These are phyloP conservation scores for Sechiopsis laciniata DNA, from an alignment of 306 rosid genomes.

Conservation along the genomic window DNA sequence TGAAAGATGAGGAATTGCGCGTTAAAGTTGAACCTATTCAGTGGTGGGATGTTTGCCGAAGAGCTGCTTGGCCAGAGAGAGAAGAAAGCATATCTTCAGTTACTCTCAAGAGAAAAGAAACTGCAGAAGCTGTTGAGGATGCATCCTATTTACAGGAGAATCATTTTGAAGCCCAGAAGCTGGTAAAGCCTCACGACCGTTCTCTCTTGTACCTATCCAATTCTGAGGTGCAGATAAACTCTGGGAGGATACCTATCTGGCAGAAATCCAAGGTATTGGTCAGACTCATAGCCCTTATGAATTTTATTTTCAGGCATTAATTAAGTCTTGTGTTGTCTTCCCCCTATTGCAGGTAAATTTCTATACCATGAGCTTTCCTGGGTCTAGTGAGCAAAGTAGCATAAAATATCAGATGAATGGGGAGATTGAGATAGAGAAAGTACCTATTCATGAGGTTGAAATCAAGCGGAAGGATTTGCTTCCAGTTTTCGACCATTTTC, in stretches of 20 bases:
- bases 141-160: conserved; percentile 44
- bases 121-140: conserved; percentile 39
- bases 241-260: conserved; percentile 89
- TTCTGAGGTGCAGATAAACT: conserved; percentile 78
- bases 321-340: conserved; percentile 26
- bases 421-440: conserved; percentile 78
- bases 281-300: conserved; percentile 20
- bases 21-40: conserved; percentile 89
- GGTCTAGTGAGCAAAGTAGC: conserved; percentile 37
- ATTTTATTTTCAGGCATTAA: conserved; percentile 22
- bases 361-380: conserved; percentile 48
- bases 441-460: conserved; percentile 61
- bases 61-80: conserved; percentile 81
- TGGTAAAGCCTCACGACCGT: conserved; percentile 35
- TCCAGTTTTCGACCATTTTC: conserved; percentile 74
- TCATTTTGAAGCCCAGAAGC: conserved; percentile 37
- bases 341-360: conserved; percentile 54
- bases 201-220: conserved; percentile 65
- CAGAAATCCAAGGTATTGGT: conserved; percentile 65
- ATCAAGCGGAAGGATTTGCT: conserved; percentile 69
- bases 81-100: conserved; percentile 55
- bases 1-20: conserved; percentile 76
- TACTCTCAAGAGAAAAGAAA: conserved; percentile 38
- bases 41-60: conserved; percentile 96
- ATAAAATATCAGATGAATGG: conserved; percentile 37